Conservation (phyloP, 352 stramenopile species). For the Labyrinthula sp. region DNA sequence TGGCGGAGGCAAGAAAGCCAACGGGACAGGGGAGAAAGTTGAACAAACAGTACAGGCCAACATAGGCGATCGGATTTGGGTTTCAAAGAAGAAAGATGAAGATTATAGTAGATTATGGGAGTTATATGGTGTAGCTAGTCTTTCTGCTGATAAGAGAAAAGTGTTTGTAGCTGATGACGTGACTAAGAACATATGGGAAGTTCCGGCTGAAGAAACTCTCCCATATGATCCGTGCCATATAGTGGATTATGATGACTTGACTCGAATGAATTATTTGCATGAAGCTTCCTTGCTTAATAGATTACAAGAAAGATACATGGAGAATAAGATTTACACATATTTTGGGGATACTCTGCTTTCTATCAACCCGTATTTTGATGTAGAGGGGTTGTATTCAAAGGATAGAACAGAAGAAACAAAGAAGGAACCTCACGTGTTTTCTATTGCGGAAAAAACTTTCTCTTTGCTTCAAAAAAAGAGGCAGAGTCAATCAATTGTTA, state of each 20-base stretch:
- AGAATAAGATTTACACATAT: constrained; percentile 79
- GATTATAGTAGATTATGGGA: no score
- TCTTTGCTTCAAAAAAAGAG: constrained; percentile 41
- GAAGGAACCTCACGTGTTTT: constrained; percentile 54
- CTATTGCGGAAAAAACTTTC: constrained; percentile 61
- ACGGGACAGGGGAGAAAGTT: no score
- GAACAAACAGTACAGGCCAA: no score
- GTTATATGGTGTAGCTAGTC: no score
- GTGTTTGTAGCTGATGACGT: no score
- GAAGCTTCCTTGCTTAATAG: constrained; percentile 29
- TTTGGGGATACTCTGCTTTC: constrained; percentile 46
- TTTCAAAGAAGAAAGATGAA: no score
- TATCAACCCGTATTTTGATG: constrained; percentile 46
- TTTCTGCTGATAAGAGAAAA: no score
- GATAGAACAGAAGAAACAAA: constrained; percentile 33
- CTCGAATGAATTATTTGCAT: constrained; percentile 32
- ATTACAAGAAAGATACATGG: constrained; percentile 48
- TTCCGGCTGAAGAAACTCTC: no score
- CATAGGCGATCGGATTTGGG: no score
- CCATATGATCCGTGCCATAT: constrained; percentile 65
- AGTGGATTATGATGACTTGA: constrained; percentile 36
- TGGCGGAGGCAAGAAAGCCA: no score
- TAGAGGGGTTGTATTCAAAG: constrained; percentile 27
- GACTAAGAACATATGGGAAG: no score
- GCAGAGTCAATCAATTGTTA: constrained; percentile 73